phyloP scores from a whole-genome alignment of 768 basidiomycete species.

The Russula lepida region DNA sequence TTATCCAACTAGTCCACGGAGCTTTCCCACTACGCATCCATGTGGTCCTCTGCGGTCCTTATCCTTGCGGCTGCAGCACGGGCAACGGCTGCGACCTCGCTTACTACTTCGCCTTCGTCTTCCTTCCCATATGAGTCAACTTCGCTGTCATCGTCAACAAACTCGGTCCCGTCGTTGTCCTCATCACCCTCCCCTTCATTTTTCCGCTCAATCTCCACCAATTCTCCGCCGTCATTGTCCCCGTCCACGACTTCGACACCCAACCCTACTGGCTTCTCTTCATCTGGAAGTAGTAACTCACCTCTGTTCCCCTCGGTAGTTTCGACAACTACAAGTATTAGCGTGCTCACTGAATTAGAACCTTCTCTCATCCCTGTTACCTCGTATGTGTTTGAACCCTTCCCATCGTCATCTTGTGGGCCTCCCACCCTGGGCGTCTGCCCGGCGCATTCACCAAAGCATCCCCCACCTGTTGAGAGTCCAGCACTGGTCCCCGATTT shows the following conservation, averaged over 20 bases:
- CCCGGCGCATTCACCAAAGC: too few relatives aligned
- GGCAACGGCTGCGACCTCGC: neutral
- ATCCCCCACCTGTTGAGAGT: conserved; percentile 42
- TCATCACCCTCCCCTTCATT: too few relatives aligned
- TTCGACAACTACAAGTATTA: too few relatives aligned
- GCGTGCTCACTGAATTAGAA: neutral
- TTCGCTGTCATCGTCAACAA: too few relatives aligned
- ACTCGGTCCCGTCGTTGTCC: neutral
- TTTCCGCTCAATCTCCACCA: too few relatives aligned
- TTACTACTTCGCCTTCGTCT: too few relatives aligned
- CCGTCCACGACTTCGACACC: too few relatives aligned
- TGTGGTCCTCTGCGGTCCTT: neutral
- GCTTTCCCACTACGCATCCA: neutral
- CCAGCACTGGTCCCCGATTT: conserved; percentile 40
- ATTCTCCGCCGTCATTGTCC: too few relatives aligned
- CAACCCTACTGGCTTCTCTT: too few relatives aligned
- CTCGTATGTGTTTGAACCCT: conserved; percentile 8
- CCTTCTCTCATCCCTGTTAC: conserved; percentile 6
- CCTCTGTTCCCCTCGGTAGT: too few relatives aligned
- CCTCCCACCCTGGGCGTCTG: conserved; percentile 44
- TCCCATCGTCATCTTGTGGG: conserved; percentile 33
- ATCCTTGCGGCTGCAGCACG: neutral
- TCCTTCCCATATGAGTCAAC: too few relatives aligned
- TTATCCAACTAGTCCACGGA: neutral
- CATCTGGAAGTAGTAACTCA: too few relatives aligned